phyloP scores from a whole-genome alignment of 495 filamentous ascomycete species.

The Wilcoxina mikolae region DNA sequence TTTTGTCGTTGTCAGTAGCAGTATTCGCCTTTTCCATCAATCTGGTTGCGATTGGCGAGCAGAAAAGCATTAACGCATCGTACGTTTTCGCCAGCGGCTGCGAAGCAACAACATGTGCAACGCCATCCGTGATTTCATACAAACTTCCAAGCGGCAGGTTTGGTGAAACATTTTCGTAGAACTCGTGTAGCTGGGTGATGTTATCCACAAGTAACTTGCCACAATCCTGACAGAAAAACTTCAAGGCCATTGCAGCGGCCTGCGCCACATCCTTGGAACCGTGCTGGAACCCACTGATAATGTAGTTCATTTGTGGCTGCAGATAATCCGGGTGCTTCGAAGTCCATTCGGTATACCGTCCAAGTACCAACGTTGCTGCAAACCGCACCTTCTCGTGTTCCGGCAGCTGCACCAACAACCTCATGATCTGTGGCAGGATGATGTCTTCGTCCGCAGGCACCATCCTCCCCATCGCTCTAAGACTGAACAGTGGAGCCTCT shows the following conservation, averaged over 20 bases:
- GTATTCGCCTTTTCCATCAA: constrained; percentile 76
- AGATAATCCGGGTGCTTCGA: constrained; percentile 82
- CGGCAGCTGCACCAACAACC: constrained; percentile 81
- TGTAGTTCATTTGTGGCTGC: constrained; percentile 81
- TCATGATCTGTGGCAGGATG: constrained; percentile 78
- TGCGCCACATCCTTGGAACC: constrained; percentile 73
- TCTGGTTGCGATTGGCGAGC: constrained; percentile 75
- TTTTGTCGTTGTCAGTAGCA: constrained; percentile 63
- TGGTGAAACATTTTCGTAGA: constrained; percentile 79
- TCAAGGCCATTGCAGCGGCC: constrained; percentile 84
- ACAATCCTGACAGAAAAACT: constrained; percentile 93
- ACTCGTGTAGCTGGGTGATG: constrained; percentile 68
- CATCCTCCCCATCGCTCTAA: constrained; percentile 96
- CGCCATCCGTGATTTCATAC: constrained; percentile 90
- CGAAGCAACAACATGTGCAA: constrained; percentile 74
- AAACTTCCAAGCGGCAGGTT: constrained; percentile 71
- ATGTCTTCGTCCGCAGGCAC: constrained; percentile 74
- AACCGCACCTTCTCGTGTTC: constrained; percentile 93
- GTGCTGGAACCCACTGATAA: constrained; percentile 78
- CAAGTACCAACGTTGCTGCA: constrained; percentile 91
- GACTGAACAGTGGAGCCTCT: constrained; percentile 85
- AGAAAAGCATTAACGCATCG: constrained; percentile 75
- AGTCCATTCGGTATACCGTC: constrained; percentile 96
- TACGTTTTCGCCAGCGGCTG: constrained; percentile 70
- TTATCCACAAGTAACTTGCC: constrained; percentile 66